These are phyloP conservation scores for Oenanthe sinensis DNA, from an alignment of 129 eudicot genomes.

Conservation along the genomic window DNA sequence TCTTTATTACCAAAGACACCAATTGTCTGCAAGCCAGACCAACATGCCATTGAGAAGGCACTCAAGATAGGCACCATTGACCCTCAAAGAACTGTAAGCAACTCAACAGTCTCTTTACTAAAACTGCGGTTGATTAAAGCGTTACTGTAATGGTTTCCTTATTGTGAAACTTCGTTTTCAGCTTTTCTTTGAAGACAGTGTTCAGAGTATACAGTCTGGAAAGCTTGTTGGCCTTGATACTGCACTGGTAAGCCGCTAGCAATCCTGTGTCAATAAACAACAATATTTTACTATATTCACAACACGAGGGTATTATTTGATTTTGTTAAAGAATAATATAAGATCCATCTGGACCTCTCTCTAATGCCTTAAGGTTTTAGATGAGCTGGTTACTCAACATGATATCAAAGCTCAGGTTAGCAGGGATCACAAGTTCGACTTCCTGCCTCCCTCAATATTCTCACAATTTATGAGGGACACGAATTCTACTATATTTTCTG, in stretches of 20 bases:
- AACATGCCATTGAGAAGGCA: slow-evolving; percentile 66
- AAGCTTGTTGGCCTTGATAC: slow-evolving; percentile 89
- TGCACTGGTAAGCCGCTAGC: slow-evolving; percentile 49
- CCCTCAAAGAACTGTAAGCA: slow-evolving; percentile 81
- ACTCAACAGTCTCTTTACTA: neutral
- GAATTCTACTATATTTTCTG: neutral
- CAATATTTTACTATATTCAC: too few relatives aligned
- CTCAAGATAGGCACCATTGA: slow-evolving; percentile 65
- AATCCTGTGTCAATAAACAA: neutral
- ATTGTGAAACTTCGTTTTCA: slow-evolving; percentile 21
- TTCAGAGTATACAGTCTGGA: slow-evolving; percentile 72
- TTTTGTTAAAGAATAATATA: too few relatives aligned
- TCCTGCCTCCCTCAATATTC: too few relatives aligned
- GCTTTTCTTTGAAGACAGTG: slow-evolving; percentile 89
- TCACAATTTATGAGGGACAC: too few relatives aligned
- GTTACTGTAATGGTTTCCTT: neutral
- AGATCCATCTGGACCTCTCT: too few relatives aligned
- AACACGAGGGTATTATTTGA: too few relatives aligned
- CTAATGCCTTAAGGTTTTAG: too few relatives aligned
- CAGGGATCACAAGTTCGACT: too few relatives aligned
- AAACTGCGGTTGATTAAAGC: neutral
- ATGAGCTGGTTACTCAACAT: too few relatives aligned
- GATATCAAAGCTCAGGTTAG: too few relatives aligned
- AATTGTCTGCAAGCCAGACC: slow-evolving; percentile 75
- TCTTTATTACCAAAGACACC: slow-evolving; percentile 68